phyloP scores from a whole-genome alignment of 2,329 filamentous ascomycete genomes.

The Ophiostoma himal-ulmi region DNA sequence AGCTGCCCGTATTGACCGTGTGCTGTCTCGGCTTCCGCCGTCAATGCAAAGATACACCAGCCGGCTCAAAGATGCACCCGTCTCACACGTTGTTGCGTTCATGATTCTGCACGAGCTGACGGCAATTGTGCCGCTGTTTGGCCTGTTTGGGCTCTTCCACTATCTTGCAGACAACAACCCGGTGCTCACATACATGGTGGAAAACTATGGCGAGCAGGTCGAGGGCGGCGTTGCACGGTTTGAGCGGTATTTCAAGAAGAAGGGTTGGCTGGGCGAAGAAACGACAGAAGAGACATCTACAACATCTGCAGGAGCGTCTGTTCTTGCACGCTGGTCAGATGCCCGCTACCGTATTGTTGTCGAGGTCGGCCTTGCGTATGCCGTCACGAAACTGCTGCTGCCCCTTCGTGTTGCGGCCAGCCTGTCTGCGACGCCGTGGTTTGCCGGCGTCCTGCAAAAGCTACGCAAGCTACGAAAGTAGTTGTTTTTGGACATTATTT shows the following conservation, averaged over 20 bases:
- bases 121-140: conserved; percentile 72
- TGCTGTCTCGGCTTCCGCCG: conserved; percentile 53
- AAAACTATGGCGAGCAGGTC: conserved; percentile 46
- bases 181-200: conserved; percentile 51
- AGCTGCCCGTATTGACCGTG: conserved; percentile 34
- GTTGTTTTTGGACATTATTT: neutral
- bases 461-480: conserved; percentile 25
- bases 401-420: conserved; percentile 71
- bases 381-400: conserved; percentile 78
- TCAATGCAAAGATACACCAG: conserved; percentile 64
- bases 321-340: conserved; percentile 38
- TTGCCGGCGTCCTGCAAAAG: conserved; percentile 61
- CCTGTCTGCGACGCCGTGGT: conserved; percentile 88
- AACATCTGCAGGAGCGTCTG: conserved; percentile 19
- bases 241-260: conserved; percentile 68
- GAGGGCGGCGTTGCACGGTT: conserved; percentile 65
- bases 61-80: conserved; percentile 66
- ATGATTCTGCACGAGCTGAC: conserved; percentile 88
- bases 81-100: conserved; percentile 80
- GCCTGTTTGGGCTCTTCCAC: conserved; percentile 71
- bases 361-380: conserved; percentile 81
- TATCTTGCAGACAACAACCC: conserved; percentile 54
- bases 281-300: conserved; percentile 30
- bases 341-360: conserved; percentile 52
- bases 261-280: conserved; percentile 67